Base-by-base conservation (phyloP, 176 grass and related monocot genomes). In the Eremochloa ophiuroides region DNA sequence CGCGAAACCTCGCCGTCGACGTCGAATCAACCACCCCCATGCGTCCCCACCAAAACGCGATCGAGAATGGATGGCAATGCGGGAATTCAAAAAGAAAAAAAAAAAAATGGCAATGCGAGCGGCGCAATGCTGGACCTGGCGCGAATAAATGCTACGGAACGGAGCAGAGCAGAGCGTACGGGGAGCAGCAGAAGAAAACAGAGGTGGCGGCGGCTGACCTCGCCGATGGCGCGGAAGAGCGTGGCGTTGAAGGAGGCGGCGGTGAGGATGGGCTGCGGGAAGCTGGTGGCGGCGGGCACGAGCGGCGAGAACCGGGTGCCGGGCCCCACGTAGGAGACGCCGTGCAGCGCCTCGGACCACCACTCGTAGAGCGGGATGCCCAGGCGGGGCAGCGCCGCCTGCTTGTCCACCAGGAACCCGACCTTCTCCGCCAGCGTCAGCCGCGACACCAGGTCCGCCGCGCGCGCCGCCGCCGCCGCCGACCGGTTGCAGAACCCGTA, bases 291-390 rank as follows among this genome's bases (percentile, higher is more conserved):
- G 34, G 55, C 93, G 0, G 96, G 93, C 0, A 98, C 88, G 1
- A 95, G 88, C 78, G 72, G 7, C 28, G 96, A 89, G 86, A 98
- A 98, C 5, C 58, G 31, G 0, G 96, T 95, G 17, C 96, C 96
- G 1, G 93, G 93, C 0, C 96, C 96, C 15, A 98, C 88, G 76
- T 86, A 94, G 35, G 95, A 98, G 1, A 98, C 95, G 14, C 95
- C 95, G 90, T 98, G 95, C 51, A 98, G 85, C 63, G 95, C 95
- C 92, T 98, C 95, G 0, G 93, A 95, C 96, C 96, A 98, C 96
- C 96, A 98, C 86, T 98, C 93, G 67, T 95, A 98, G 27, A 63
- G 80, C 51, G 96, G 93, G 87, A 98, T 95, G 14, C 96, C 92
- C 44, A 98, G 95, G 44, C 92, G 81, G 1, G 74, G 68, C 74